Conservation (phyloP, 306 rosid genomes). For the Benincasa hispida region DNA sequence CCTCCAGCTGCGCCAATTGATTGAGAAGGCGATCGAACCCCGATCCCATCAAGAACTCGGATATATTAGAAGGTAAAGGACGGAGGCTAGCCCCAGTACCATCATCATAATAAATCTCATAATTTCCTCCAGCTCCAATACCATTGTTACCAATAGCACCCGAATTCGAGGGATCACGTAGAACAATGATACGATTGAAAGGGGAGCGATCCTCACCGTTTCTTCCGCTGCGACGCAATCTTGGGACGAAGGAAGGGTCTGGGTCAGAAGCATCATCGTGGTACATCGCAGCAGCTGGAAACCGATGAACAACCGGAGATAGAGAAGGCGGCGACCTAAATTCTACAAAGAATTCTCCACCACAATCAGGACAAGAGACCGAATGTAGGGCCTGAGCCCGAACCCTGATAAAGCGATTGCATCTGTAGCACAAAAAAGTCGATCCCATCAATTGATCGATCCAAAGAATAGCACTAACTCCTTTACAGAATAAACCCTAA, state of each 20-base stretch:
- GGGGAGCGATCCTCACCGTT: conserved; percentile 45
- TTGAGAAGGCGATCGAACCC: conserved; percentile 56
- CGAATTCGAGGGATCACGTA: conserved; percentile 30
- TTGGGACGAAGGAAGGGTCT: conserved; percentile 22
- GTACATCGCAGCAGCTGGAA: conserved; percentile 31
- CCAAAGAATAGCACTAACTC: background rate
- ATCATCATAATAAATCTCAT: conserved; percentile 55
- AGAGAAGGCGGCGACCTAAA: conserved; percentile 29
- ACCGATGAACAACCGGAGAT: conserved; percentile 24
- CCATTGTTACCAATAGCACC: conserved; percentile 25
- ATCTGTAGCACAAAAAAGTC: conserved; percentile 50
- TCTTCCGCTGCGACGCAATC: conserved; percentile 25
- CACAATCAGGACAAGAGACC: conserved; percentile 40
- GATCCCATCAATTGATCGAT: conserved; percentile 18
- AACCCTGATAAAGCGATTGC: conserved; percentile 33
- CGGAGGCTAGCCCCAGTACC: conserved; percentile 48
- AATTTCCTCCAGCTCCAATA: conserved; percentile 30
- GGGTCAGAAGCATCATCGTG: conserved; percentile 19
- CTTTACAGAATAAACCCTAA: background rate
- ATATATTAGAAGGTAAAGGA: conserved; percentile 37
- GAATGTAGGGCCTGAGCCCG: conserved; percentile 24
- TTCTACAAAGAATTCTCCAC: conserved; percentile 48
- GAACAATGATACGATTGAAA: conserved; percentile 51
- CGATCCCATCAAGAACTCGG: conserved; percentile 54
- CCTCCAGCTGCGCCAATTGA: conserved; percentile 43